Conservation (phyloP, 2,329 filamentous ascomycete species). For the Emydomyces testavorans region DNA sequence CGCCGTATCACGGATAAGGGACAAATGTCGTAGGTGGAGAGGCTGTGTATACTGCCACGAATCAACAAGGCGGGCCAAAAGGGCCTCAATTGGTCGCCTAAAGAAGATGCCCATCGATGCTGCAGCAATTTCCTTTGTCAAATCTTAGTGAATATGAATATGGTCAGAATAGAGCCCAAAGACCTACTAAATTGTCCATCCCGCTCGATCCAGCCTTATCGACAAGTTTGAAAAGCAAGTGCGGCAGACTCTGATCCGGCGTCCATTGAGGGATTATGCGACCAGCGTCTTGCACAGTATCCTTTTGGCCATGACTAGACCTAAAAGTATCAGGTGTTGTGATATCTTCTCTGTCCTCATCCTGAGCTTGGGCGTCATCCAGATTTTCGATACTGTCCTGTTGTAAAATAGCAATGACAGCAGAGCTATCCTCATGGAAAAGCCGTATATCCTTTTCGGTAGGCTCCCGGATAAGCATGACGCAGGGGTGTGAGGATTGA, state of each 20-base stretch:
- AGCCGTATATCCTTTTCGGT: slow-evolving; percentile 30
- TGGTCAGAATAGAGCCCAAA: slow-evolving; percentile 9
- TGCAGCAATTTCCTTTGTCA: slow-evolving; percentile 30
- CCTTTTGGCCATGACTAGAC: background rate
- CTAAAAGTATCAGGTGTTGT: background rate
- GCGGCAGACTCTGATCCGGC: slow-evolving; percentile 42
- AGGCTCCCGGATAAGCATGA: slow-evolving; percentile 36
- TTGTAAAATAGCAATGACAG: slow-evolving; percentile 22
- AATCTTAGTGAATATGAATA: background rate
- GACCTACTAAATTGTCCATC: slow-evolving; percentile 37
- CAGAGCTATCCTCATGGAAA: slow-evolving; percentile 30
- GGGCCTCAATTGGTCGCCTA: slow-evolving; percentile 44
- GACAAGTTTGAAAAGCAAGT: slow-evolving; percentile 43
- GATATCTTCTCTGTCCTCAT: slow-evolving; percentile 17
- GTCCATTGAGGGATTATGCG: slow-evolving; percentile 43
- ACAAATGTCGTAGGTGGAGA: slow-evolving; percentile 44
- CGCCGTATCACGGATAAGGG: slow-evolving; percentile 45
- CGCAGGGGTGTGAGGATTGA: slow-evolving; percentile 31
- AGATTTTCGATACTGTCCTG: slow-evolving; percentile 22
- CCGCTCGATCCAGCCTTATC: slow-evolving; percentile 39
- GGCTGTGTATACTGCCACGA: slow-evolving; percentile 50
- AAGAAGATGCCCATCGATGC: slow-evolving; percentile 42
- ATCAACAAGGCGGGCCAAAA: slow-evolving; percentile 43
- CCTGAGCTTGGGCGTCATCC: slow-evolving; percentile 21
- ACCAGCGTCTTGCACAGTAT: slow-evolving; percentile 19